Conservation (phyloP, 805 yeast species). For the Wickerhamomyces pijperi region DNA sequence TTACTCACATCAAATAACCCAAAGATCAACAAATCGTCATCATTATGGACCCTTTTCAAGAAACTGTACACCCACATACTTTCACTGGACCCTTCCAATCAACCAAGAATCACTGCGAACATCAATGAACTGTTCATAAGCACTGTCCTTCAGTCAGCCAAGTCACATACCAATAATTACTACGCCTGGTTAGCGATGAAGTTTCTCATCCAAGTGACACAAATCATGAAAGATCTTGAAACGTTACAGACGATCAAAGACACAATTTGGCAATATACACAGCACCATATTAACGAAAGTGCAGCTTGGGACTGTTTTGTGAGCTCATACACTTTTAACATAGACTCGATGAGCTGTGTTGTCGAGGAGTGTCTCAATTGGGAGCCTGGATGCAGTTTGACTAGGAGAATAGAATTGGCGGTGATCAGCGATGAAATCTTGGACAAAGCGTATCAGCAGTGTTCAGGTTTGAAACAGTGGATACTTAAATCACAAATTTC, state of each 20-base stretch:
- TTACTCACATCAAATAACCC: slow-evolving; percentile 1
- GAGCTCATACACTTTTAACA: too few species aligned
- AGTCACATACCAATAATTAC: neutral
- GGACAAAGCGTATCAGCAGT: too few species aligned
- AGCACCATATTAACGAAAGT: neutral
- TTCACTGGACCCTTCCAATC: too few species aligned
- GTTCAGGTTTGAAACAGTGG: too few species aligned
- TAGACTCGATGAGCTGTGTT: neutral
- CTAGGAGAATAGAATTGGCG: too few species aligned
- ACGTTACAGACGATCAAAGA: neutral
- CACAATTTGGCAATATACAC: neutral
- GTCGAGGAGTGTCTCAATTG: neutral
- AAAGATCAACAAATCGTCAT: slow-evolving; percentile 1
- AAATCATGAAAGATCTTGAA: too few species aligned
- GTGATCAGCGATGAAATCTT: too few species aligned
- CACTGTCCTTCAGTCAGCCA: neutral
- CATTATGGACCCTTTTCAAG: neutral
- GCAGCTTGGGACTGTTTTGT: neutral
- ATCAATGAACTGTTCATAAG: neutral
- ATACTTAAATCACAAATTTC: neutral
- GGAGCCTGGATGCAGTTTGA: too few species aligned
- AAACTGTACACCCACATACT: neutral
- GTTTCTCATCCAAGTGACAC: too few species aligned
- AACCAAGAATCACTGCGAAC: too few species aligned
- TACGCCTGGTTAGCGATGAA: neutral